Conservation (phyloP, 2,329 filamentous ascomycete genomes). For the Bipolaris gigantea region DNA sequence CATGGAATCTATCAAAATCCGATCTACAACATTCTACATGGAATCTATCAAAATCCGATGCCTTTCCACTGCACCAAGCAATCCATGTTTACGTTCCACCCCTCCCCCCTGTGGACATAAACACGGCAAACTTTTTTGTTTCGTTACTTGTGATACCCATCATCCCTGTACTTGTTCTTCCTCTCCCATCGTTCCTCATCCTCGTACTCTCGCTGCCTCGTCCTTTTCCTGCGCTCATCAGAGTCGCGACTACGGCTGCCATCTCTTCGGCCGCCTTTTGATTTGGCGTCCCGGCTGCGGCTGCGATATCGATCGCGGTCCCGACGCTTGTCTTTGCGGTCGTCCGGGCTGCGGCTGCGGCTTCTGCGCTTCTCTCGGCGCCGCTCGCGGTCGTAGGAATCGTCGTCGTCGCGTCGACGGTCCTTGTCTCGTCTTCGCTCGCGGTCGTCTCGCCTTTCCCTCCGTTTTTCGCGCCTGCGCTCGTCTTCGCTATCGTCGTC, state of each 20-base stretch:
- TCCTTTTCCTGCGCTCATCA: conserved; percentile 30
- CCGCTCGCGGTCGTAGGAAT: conserved; percentile 26
- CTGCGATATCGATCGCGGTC: conserved; percentile 32
- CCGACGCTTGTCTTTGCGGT: conserved; percentile 23
- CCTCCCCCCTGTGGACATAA: too few relatives aligned
- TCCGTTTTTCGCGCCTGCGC: conserved; percentile 23
- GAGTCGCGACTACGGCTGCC: conserved; percentile 24
- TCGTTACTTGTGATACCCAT: conserved; percentile 13
- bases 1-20: neutral
- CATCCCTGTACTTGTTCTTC: conserved; percentile 21
- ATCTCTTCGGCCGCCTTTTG: conserved; percentile 22
- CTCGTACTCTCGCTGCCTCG: conserved; percentile 29
- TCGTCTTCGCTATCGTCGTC: conserved; percentile 21
- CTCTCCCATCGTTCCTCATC: conserved; percentile 25
- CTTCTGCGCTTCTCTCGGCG: conserved; percentile 18
- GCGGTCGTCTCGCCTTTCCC: conserved; percentile 15
- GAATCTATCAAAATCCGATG: neutral
- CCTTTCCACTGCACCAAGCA: neutral
- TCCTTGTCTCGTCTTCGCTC: conserved; percentile 23
- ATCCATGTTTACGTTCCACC: neutral
- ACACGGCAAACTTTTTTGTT: neutral
- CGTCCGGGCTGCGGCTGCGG: conserved; percentile 33
- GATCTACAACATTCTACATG: neutral
- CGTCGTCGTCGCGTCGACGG: conserved; percentile 22
- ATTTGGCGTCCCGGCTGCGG: conserved; percentile 25